Percentiles rank a stretch among this genome's conserved stretches.
Evolutionary conservation across 805 yeast species (phyloP).

Genomic region (Maudiozyma turicensis): DNA sequence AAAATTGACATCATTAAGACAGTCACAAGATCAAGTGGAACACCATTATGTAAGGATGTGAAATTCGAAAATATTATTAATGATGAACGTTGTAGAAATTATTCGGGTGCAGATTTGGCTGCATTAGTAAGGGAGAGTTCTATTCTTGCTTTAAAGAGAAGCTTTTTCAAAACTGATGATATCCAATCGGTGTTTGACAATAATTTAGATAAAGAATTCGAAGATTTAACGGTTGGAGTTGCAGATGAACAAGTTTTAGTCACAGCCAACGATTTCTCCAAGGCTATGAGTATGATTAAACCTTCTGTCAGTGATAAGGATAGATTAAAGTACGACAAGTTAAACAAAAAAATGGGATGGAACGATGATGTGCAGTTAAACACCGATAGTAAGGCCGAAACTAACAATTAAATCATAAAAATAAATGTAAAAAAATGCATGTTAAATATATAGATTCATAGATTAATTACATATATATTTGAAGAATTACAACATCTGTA

Average conservation of each 20-base stretch:
- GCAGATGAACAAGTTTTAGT: conserved; percentile 39
- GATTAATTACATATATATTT: background rate
- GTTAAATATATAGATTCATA: background rate
- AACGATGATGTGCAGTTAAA: conserved; percentile 33
- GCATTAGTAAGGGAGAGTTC: conserved; percentile 93
- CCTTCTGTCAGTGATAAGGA: conserved; percentile 90
- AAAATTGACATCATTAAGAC: conserved; percentile 76
- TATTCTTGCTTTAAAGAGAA: conserved; percentile 70
- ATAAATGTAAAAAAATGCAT: background rate
- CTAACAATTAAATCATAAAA: background rate
- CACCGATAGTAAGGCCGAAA: conserved; percentile 5
- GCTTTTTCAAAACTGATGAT: conserved; percentile 46
- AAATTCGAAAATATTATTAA: conserved; percentile 53
- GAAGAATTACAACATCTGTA: background rate
- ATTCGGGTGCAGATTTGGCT: conserved; percentile 93
- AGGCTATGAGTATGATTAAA: conserved; percentile 64
- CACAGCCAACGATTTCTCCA: conserved; percentile 52
- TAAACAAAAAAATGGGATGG: conserved; percentile 73
- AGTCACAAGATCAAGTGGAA: conserved; percentile 55
- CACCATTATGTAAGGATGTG: conserved; percentile 63
- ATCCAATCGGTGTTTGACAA: conserved; percentile 38
- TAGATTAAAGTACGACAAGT: conserved; percentile 61
- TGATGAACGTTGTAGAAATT: conserved; percentile 76
- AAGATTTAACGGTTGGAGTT: conserved; percentile 31
- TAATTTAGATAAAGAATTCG: conserved; percentile 33